A percentile compares a stretch with the other conserved stretches of the same genome.
These are phyloP conservation scores for Aspergillus versicolor DNA, from an alignment of 2,329 filamentous ascomycete species.

Conservation along the genomic window DNA sequence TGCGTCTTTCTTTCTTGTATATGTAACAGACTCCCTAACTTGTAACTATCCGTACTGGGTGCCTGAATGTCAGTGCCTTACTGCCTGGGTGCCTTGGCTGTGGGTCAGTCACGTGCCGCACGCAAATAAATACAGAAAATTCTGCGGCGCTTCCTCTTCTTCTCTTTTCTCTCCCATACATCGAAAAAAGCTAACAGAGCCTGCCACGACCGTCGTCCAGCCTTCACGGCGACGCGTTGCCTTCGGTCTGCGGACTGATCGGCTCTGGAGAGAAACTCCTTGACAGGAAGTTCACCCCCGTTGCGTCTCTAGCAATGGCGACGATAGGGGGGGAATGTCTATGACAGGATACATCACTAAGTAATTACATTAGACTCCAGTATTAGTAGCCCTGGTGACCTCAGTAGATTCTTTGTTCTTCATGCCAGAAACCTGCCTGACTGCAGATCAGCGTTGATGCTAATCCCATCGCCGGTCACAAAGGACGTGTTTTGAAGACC, in stretches of 20 bases:
- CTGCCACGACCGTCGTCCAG: slow-evolving; percentile 69
- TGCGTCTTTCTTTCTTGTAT: background rate
- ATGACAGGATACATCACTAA: slow-evolving; percentile 59
- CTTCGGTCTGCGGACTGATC: slow-evolving; percentile 59
- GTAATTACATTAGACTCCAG: too few relatives aligned
- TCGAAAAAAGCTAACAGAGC: slow-evolving; percentile 58
- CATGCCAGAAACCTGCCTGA: too few relatives aligned
- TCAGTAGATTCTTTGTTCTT: background rate
- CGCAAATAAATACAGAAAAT: slow-evolving; percentile 23
- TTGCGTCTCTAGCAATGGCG: slow-evolving; percentile 69
- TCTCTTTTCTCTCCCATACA: slow-evolving; percentile 49
- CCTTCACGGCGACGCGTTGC: slow-evolving; percentile 65
- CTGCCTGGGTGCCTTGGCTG: slow-evolving; percentile 1
- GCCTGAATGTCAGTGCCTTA: too few relatives aligned
- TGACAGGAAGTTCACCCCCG: slow-evolving; percentile 71
- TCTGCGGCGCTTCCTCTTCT: slow-evolving; percentile 19
- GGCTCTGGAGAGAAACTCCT: slow-evolving; percentile 65
- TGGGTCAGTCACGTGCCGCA: slow-evolving; percentile 29
- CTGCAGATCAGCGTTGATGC: too few relatives aligned
- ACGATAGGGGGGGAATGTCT: slow-evolving; percentile 70
- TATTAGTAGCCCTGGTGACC: background rate
- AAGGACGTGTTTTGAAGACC: too few relatives aligned
- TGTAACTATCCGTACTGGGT: background rate
- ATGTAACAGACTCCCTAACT: background rate
- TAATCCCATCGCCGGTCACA: too few relatives aligned